These are phyloP conservation scores for Auxenochlorella protothecoides DNA, from an alignment of 139 green algal genomes.

Conservation along the genomic window DNA sequence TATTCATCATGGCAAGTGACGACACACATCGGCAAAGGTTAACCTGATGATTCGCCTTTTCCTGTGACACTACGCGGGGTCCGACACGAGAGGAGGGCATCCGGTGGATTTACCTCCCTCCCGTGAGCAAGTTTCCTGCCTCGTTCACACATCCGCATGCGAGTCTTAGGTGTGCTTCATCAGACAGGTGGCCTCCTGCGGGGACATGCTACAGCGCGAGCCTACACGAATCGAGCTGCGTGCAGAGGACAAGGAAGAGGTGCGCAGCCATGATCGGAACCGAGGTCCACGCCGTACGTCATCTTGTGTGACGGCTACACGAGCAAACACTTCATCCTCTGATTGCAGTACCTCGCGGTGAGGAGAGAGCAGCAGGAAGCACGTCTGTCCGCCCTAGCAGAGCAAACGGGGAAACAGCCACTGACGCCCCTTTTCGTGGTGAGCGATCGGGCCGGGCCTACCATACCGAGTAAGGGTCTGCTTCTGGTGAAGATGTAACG, in stretches of 20 bases:
- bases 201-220: constrained; percentile 60
- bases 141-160: no score
- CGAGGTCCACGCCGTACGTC: not conserved
- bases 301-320: not conserved
- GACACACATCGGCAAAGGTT: no score
- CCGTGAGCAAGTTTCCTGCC: no score
- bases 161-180: no score
- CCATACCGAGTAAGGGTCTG: not conserved
- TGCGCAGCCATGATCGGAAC: constrained; percentile 5
- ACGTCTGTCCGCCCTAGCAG: not conserved
- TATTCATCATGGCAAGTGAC: no score
- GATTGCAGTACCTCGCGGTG: constrained; percentile 16
- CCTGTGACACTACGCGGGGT: no score
- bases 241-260: constrained; percentile 74
- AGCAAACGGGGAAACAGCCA: constrained; percentile 17
- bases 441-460: not conserved
- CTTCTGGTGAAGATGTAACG: not conserved
- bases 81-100: no score
- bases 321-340: not conserved
- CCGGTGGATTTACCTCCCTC: no score
- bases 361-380: constrained; percentile 13
- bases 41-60: no score
- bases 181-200: no score
- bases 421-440: constrained; percentile 13
- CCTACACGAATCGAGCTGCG: constrained; percentile 82